These are phyloP conservation scores for Penicillium mononematosum DNA, from an alignment of 495 filamentous ascomycete species.

Conservation along the genomic window DNA sequence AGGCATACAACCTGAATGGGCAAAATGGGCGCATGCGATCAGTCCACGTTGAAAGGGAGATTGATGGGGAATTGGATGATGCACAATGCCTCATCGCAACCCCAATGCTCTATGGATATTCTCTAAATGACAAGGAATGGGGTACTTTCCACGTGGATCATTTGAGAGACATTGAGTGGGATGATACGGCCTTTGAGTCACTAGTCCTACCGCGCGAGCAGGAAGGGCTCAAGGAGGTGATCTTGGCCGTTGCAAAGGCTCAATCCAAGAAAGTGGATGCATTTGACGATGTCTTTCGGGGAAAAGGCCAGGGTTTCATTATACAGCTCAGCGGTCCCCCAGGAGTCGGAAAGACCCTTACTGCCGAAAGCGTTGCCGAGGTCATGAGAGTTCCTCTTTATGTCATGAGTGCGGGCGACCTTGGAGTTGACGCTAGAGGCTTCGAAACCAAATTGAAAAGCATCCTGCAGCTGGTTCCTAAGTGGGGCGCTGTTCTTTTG, in stretches of 20 bases:
- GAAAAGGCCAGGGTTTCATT: constrained; percentile 39
- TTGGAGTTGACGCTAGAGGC: constrained; percentile 48
- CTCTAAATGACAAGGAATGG: constrained; percentile 42
- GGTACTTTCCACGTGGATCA: constrained; percentile 38
- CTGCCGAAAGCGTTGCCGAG: constrained; percentile 40
- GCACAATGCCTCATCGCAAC: constrained; percentile 21
- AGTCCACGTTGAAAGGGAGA: constrained; percentile 19
- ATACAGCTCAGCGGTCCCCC: constrained; percentile 43
- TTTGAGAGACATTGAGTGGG: constrained; percentile 48
- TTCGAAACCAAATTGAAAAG: constrained; percentile 51
- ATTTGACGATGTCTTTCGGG: constrained; percentile 34
- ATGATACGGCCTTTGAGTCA: constrained; percentile 53
- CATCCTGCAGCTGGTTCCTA: constrained; percentile 48
- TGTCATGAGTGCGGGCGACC: constrained; percentile 53
- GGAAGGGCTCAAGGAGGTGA: constrained; percentile 29
- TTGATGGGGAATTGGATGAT: constrained; percentile 16
- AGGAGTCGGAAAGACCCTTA: constrained; percentile 46
- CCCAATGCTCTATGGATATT: constrained; percentile 26
- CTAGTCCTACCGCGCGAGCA: constrained; percentile 46
- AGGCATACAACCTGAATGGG: constrained; percentile 23
- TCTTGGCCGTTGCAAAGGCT: constrained; percentile 32
- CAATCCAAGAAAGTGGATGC: constrained; percentile 27
- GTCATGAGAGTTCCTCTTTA: constrained; percentile 33
- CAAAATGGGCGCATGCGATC: constrained; percentile 35
- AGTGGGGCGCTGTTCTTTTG: constrained; percentile 49